A percentile compares a stretch with the other conserved stretches of the same genome.
These are phyloP conservation scores for Euphorbia celastroides DNA, from an alignment of 441 rosid species.

Conservation along the genomic window DNA sequence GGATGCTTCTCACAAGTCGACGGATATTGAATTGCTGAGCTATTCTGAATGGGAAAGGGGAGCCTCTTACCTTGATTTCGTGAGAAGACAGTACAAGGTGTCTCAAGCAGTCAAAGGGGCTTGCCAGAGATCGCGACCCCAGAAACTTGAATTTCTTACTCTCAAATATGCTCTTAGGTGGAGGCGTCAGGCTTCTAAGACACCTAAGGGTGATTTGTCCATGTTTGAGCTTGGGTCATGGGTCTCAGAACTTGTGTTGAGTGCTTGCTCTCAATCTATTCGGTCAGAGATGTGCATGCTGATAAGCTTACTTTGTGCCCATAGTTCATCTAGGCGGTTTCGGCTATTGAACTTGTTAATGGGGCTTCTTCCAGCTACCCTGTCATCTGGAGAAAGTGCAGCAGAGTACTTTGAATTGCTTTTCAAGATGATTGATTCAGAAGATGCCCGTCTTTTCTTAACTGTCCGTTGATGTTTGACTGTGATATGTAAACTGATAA, in stretches of 20 bases:
- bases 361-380: slow-evolving; percentile 85
- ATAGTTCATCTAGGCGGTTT: slow-evolving; percentile 83
- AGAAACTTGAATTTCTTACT: slow-evolving; percentile 79
- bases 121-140: slow-evolving; percentile 74
- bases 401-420: slow-evolving; percentile 98
- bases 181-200: slow-evolving; percentile 71
- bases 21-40: slow-evolving; percentile 87
- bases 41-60: slow-evolving; percentile 99
- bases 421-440: slow-evolving; percentile 89
- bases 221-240: slow-evolving; percentile 97
- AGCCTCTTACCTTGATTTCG: slow-evolving; percentile 99
- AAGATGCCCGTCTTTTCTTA: slow-evolving; percentile 96
- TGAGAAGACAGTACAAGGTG: slow-evolving; percentile 96
- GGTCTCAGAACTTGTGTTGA: slow-evolving; percentile 97
- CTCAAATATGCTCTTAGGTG: slow-evolving; percentile 95
- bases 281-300: slow-evolving; percentile 99
- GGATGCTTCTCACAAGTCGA: slow-evolving; percentile 67
- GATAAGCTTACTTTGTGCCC: slow-evolving; percentile 83
- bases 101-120: slow-evolving; percentile 72
- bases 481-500: slow-evolving; percentile 79
- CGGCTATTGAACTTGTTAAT: slow-evolving; percentile 86
- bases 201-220: slow-evolving; percentile 64
- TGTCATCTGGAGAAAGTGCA: slow-evolving; percentile 96
- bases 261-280: slow-evolving; percentile 99
- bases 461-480: slow-evolving; percentile 91